Percentiles rank a stretch among this genome's conserved stretches.
These are phyloP conservation scores for Tuber brumale DNA, from an alignment of 495 filamentous ascomycete species.

Conservation along the genomic window DNA sequence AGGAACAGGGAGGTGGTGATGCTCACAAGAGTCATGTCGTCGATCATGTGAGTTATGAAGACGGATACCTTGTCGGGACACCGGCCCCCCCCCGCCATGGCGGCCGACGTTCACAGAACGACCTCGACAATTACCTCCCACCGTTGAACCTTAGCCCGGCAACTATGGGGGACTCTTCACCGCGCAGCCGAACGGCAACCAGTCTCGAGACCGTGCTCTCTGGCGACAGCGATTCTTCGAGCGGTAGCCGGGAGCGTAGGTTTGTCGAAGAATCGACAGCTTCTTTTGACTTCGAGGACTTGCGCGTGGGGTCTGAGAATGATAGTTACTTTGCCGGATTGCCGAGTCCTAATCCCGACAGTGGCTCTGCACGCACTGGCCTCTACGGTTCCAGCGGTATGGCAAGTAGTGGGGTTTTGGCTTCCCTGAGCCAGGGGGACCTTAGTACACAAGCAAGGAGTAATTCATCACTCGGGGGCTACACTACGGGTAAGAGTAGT, in stretches of 20 bases:
- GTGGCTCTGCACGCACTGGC: conserved; percentile 11
- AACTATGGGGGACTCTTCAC: conserved; percentile 1
- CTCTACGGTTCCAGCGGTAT: conserved; percentile 33
- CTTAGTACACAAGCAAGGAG: conserved; percentile 19
- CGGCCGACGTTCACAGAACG: background rate
- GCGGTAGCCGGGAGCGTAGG: conserved; percentile 31
- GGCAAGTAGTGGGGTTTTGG: conserved; percentile 35
- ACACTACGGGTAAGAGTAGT: conserved; percentile 19
- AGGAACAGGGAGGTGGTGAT: background rate
- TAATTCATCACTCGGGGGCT: conserved; percentile 20
- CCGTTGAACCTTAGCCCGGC: conserved; percentile 13
- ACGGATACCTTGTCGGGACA: background rate
- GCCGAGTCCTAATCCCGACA: conserved; percentile 15
- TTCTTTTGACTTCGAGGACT: conserved; percentile 34
- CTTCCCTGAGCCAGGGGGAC: conserved; percentile 33
- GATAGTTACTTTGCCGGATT: conserved; percentile 16
- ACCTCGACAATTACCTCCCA: conserved; percentile 12
- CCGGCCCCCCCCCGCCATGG: background rate
- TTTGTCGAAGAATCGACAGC: conserved; percentile 35
- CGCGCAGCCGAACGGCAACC: conserved; percentile 19
- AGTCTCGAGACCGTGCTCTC: conserved; percentile 19
- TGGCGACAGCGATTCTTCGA: background rate
- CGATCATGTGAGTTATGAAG: background rate
- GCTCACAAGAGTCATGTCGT: background rate
- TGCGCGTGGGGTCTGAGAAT: conserved; percentile 26